A percentile compares a stretch with the other conserved stretches of the same genome.
These are phyloP conservation scores for Trichosporon sp. DNA, from an alignment of 1,284 basidiomycete genomes.

Conservation along the genomic window DNA sequence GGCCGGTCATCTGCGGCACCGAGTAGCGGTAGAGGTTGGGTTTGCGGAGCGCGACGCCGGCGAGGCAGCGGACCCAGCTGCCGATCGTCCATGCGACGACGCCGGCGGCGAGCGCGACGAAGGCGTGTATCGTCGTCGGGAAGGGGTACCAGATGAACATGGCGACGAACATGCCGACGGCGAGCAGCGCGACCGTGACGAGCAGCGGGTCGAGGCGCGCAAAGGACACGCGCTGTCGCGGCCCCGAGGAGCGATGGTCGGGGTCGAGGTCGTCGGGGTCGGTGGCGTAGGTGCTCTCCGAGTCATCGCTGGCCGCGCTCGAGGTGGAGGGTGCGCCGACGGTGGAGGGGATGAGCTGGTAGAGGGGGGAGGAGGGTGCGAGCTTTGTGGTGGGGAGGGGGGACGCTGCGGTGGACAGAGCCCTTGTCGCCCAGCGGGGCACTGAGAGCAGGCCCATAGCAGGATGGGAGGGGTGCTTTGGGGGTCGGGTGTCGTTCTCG, in stretches of 20 bases:
- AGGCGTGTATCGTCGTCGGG: conserved; percentile 37
- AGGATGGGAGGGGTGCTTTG: too few relatives aligned
- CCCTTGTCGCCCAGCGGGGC: background rate
- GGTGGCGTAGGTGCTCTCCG: background rate
- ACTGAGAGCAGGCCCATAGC: conserved; percentile 7
- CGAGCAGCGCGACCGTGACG: conserved; percentile 9
- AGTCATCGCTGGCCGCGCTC: background rate
- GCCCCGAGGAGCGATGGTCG: background rate
- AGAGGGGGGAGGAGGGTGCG: background rate
- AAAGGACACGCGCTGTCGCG: background rate
- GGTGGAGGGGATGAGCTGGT: background rate
- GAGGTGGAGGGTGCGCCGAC: background rate
- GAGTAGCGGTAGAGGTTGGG: background rate
- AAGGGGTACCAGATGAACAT: conserved; percentile 32
- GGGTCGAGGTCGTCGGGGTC: background rate
- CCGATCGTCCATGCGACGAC: conserved; percentile 22
- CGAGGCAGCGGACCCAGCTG: conserved; percentile 16
- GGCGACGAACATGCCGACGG: conserved; percentile 1
- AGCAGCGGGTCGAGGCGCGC: conserved; percentile 15
- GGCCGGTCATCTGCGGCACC: background rate
- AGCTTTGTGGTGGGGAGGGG: background rate
- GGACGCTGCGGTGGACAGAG: background rate
- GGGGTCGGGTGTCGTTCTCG: background rate
- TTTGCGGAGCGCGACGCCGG: conserved; percentile 6
- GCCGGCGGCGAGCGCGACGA: conserved; percentile 19